Base-by-base conservation (phyloP, 257 asterid species). In the Salvia splendens region DNA sequence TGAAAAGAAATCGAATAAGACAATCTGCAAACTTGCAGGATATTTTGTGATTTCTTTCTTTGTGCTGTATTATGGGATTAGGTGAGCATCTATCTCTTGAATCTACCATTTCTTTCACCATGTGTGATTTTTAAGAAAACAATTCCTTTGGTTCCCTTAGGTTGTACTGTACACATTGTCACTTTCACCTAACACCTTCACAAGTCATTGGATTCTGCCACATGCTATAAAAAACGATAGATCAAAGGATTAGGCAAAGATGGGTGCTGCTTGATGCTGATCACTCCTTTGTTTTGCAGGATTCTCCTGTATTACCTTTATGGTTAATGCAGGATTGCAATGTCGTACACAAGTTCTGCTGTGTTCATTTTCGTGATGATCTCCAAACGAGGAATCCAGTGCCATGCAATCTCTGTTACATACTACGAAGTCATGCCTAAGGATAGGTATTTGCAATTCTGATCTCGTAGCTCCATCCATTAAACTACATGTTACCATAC, bases 1-100 rank as follows among this genome's bases (percentile, higher is more conserved):
- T 78, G 99, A 88, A 74, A 94, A 84, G 85, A 91, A 88, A 83
- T 84, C 99, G 69, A 88, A 69, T 74, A 72, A 84, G 77, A 82
- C 75, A 77, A 80, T 75, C 73, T 94, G 96, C 95, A 88, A 78
- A 79, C 97, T 94, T 60, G 92, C 85, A 38, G 78, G 73, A 63
- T 84, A 74, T 78, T 80, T 94, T 54, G 91, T 94, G 68, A 17
- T 86, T 67, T 83, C 85, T 56, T 85, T 93, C 83, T 66, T 90
- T 70, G 65, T 75, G 64, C 75, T 94, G 60, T 86, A 83, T 83
- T 94, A 80, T 77, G 61, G 58, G 38, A 52, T 90, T 24, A 85
- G 96, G 98, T 85, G 74, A 78, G 85, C 73, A 70, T 81, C 79
- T 69, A 35, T 71, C 52, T 69, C 61, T 55, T 61, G 46, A 64